These are phyloP conservation scores for Fusarium staphyleae DNA, from an alignment of 2,329 filamentous ascomycete genomes.

Conservation along the genomic window DNA sequence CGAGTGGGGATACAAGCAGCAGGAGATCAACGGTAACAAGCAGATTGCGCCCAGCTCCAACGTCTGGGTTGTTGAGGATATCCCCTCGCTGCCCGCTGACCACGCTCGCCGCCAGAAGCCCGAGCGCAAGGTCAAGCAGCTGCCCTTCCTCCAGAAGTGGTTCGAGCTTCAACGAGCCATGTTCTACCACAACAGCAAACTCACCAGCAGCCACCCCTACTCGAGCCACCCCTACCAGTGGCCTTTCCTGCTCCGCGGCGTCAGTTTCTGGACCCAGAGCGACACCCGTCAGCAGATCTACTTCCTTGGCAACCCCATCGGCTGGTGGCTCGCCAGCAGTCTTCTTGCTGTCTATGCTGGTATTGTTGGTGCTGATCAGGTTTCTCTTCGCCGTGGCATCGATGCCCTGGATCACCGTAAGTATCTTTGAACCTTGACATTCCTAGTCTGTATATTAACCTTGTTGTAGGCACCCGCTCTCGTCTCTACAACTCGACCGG, in stretches of 20 bases:
- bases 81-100: constrained; percentile 77
- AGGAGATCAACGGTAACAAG: constrained; percentile 99
- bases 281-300: constrained; percentile 97
- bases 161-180: constrained; percentile 96
- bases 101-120: constrained; percentile 77
- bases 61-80: constrained; percentile 91
- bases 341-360: constrained; percentile 92
- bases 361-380: constrained; percentile 89
- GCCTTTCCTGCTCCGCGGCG: constrained; percentile 95
- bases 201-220: constrained; percentile 97
- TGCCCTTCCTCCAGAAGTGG: constrained; percentile 94
- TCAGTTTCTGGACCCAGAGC: constrained; percentile 99
- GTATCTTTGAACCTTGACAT: constrained; percentile 48
- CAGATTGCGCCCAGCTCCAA: constrained; percentile 89
- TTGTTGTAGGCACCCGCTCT: constrained; percentile 75
- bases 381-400: constrained; percentile 89
- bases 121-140: constrained; percentile 77
- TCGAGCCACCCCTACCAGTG: constrained; percentile 94
- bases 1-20: constrained; percentile 96
- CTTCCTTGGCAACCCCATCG: constrained; percentile 94
- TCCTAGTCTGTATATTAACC: constrained; percentile 41
- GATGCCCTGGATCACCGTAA: constrained; percentile 93
- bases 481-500: constrained; percentile 98
- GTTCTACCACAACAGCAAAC: constrained; percentile 99
- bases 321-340: constrained; percentile 96